Evolutionary conservation across 1,139 yeast species (phyloP).

Genomic region (Diutina scorzettiae): DNA sequence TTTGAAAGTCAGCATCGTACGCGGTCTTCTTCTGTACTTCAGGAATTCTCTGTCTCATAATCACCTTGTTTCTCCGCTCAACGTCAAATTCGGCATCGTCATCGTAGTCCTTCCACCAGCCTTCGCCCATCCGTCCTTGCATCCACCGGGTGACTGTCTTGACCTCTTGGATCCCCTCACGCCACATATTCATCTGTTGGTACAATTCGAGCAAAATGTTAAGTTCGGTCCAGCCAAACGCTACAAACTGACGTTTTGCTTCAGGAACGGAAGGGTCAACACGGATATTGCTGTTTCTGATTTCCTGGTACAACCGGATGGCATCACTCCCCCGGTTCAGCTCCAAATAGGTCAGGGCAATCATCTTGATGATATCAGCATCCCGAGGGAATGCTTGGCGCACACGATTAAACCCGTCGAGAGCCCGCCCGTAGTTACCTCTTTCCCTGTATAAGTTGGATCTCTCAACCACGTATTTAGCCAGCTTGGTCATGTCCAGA

Average conservation of each 20-base stretch:
- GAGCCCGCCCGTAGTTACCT: slow-evolving; percentile 58
- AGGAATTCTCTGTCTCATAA: not conserved
- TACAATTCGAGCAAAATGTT: slow-evolving; percentile 76
- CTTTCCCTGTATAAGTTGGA: slow-evolving; percentile 56
- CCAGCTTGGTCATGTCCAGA: slow-evolving; percentile 26
- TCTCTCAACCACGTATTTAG: slow-evolving; percentile 43
- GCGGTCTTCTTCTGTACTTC: slow-evolving; percentile 7
- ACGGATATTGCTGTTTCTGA: slow-evolving; percentile 45
- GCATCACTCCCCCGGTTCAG: slow-evolving; percentile 75
- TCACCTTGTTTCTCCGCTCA: not conserved
- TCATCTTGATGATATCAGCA: slow-evolving; percentile 49
- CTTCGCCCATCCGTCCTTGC: slow-evolving; percentile 56
- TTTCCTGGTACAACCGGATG: slow-evolving; percentile 56
- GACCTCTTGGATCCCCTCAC: slow-evolving; percentile 50
- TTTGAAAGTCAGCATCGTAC: slow-evolving; percentile 13
- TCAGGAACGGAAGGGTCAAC: slow-evolving; percentile 11
- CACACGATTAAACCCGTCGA: slow-evolving; percentile 59
- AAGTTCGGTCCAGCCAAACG: slow-evolving; percentile 79
- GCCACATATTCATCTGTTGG: slow-evolving; percentile 53
- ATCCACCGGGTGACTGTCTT: slow-evolving; percentile 77
- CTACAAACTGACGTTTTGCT: not conserved
- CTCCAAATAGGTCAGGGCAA: slow-evolving; percentile 69
- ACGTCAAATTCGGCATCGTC: slow-evolving; percentile 77
- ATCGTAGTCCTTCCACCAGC: slow-evolving; percentile 69
- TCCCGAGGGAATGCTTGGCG: slow-evolving; percentile 51